Base-by-base conservation (phyloP, 345 rosid species). In the Eutrema japonicum region DNA sequence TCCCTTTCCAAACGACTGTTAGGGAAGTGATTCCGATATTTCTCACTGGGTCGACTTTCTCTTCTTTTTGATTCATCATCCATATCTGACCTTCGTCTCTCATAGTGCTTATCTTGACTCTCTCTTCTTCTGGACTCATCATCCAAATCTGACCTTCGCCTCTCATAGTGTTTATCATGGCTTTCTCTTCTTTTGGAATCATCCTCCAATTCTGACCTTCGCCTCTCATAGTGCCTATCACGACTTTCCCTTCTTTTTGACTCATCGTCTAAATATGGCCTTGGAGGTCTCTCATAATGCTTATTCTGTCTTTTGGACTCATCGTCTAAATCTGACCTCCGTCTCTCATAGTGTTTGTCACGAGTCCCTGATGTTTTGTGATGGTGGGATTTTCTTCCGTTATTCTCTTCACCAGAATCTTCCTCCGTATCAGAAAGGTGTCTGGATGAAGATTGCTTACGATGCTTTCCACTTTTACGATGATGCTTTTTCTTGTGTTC, bases 401-500 rank as follows among this genome's bases (percentile, higher is more conserved):
- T 77, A 6, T 54, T 76, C 59, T 66, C 82, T 65, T 72, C 78
- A 41, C 74, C 77, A 68, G 54, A 33, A 38, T 61, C 80, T 43
- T 75, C 74, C 47, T 71, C 82, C 1, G 77, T 60, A 38, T 53
- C 80, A 74, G 82, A 79, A 59, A 7, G 70, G 64, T 66, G 56
- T 29, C 76, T 72, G 32, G 84, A 77, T 41, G 82, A 80, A 30
- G 77, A 66, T 76, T 72, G 83, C 66, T 84, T 88, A 65, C 48
- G 68, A 75, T 72, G 90, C 82, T 85, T 93, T 38, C 80, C 72
- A 63, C 74, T 55, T 33, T 68, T 80, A 42, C 48, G 75, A 61
- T 78, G 54, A 64, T 74, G 60, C 74, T 82, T 81, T 48, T 81
- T 80, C 78, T 73, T 78, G 22, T 10, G 55, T 58, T 76, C 76